These are phyloP conservation scores for Opeltia flavorubescens DNA, from an alignment of 495 filamentous ascomycete genomes.

Conservation along the genomic window DNA sequence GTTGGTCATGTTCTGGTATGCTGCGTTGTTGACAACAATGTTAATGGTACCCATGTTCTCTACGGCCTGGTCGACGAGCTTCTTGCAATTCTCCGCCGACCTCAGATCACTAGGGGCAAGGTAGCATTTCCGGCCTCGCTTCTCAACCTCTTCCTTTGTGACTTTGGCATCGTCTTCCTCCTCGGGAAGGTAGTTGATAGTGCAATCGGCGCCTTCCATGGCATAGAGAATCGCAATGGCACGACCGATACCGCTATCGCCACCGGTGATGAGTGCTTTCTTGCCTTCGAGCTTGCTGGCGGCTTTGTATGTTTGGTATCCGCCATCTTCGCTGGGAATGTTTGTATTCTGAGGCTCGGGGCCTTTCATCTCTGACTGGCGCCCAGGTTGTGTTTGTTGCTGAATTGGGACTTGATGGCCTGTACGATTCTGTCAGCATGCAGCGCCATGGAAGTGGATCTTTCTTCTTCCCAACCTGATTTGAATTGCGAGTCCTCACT, in stretches of 20 bases:
- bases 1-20: constrained; percentile 59
- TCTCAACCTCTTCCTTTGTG: constrained; percentile 54
- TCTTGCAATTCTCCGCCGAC: constrained; percentile 50
- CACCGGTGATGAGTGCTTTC: constrained; percentile 69
- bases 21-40: constrained; percentile 72
- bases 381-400: constrained; percentile 52
- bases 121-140: constrained; percentile 47
- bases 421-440: constrained; percentile 18
- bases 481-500: constrained; percentile 38
- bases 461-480: constrained; percentile 23
- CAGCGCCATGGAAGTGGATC: background rate
- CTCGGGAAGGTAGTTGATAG: constrained; percentile 61
- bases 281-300: constrained; percentile 65
- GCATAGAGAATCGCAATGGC: constrained; percentile 67
- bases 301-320: constrained; percentile 62
- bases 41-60: constrained; percentile 53
- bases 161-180: constrained; percentile 67
- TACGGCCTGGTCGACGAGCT: constrained; percentile 50
- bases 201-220: constrained; percentile 65
- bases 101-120: constrained; percentile 47
- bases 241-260: constrained; percentile 71
- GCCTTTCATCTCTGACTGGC: constrained; percentile 48
- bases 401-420: constrained; percentile 58
- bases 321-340: constrained; percentile 55
- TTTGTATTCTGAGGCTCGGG: constrained; percentile 48